Base-by-base conservation (phyloP, 2,329 filamentous ascomycete species). In the Chaetomium strumarium region DNA sequence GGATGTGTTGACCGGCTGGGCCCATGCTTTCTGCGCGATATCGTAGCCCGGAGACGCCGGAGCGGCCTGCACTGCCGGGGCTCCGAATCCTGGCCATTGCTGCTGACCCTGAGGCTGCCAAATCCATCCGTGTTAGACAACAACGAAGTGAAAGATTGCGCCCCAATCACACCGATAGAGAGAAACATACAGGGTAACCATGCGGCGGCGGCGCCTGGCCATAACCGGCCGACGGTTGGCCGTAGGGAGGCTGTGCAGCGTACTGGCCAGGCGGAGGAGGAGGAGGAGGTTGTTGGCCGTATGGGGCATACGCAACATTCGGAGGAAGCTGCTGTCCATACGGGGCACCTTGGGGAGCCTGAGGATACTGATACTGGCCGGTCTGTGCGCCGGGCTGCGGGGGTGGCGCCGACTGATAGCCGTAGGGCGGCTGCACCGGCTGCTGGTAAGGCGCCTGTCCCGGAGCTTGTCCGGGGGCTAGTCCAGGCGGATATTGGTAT, bases 41-140 rank as follows among this genome's bases (percentile, higher is more conserved):
- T 82, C 81, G 62, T 95, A 96, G 39, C 90, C 90, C 0, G 79
- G 70, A 0, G 86, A 86, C 1, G 88, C 81, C 13, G 79, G 77
- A 1, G 84, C 81, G 11, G 85, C 80, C 44, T 77, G 60, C 9
- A 62, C 58, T 8, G 55, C 55, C 16, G 60, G 52, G 24, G 55
- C 57, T n/a, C 66, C 67, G 39, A 45, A 51, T 10, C 34, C 49
- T 30, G 40, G 43, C 49, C 43, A 46, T 34, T 51, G 49, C 43
- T 51, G 49, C 43, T 46, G 49, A 4, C 17, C 39, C 16, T 41
- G 39, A 14, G 39, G 3, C 10, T 42, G 14, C 24, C 24, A 13
- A 7, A 24, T 24, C 24, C 24, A 24, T 24, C 24, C 24, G 24
- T 24, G 24, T 24, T 24, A 24, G 24, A 24, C 7, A 24, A 24